These are phyloP conservation scores for Colletotrichum brevisporum DNA, from an alignment of 2,329 filamentous ascomycete species.

Conservation along the genomic window DNA sequence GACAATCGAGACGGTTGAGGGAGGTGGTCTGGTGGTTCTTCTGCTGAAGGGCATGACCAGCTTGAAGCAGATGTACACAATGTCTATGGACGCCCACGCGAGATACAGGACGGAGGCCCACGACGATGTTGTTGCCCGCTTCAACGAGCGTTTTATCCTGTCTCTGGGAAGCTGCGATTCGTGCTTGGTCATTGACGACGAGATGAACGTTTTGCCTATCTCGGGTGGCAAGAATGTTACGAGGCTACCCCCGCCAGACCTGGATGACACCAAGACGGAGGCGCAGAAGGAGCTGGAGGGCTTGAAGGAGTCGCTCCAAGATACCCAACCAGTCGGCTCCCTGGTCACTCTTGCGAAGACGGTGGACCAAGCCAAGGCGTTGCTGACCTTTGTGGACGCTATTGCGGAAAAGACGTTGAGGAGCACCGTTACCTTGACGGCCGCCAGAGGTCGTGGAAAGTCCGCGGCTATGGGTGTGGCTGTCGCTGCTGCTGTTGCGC, in stretches of 20 bases:
- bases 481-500: constrained; percentile 92
- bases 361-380: constrained; percentile 94
- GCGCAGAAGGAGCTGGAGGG: constrained; percentile 83
- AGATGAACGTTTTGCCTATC: constrained; percentile 96
- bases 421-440: constrained; percentile 93
- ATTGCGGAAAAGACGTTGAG: constrained; percentile 96
- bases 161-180: constrained; percentile 95
- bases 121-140: constrained; percentile 92
- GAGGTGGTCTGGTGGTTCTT: constrained; percentile 90
- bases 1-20: constrained; percentile 97
- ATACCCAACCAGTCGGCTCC: constrained; percentile 88
- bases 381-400: constrained; percentile 96
- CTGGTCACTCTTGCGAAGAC: constrained; percentile 89
- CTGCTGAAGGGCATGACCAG: constrained; percentile 97
- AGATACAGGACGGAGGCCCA: constrained; percentile 97
- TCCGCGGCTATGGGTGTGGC: constrained; percentile 96
- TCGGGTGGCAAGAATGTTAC: constrained; percentile 94
- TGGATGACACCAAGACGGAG: constrained; percentile 79
- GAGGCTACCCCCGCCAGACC: constrained; percentile 81
- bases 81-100: constrained; percentile 98
- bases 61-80: constrained; percentile 94
- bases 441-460: constrained; percentile 94
- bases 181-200: constrained; percentile 96
- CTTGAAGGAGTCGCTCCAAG: constrained; percentile 89
- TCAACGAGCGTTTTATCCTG: constrained; percentile 97